A percentile compares a stretch with the other conserved stretches of the same genome.
Conservation (phyloP, 805 yeast species). For the Pichia californica region DNA sequence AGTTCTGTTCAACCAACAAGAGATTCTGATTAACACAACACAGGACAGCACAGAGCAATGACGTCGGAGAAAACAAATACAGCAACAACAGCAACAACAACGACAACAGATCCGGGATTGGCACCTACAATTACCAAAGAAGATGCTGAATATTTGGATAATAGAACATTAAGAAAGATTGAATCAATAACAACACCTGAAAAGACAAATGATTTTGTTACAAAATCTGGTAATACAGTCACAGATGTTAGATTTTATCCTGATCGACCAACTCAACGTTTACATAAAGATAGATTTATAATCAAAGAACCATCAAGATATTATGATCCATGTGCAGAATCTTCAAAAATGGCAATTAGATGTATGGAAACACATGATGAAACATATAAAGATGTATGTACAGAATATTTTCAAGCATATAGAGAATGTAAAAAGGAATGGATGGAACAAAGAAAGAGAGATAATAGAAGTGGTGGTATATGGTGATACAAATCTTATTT, state of each 20-base stretch:
- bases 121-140: slow-evolving; percentile 13
- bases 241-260: slow-evolving; percentile 67
- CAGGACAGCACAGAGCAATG: not conserved
- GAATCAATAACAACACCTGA: slow-evolving; percentile 11
- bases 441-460: slow-evolving; percentile 35
- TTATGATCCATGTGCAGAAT: slow-evolving; percentile 90
- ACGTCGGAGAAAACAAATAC: no score
- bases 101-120: not conserved
- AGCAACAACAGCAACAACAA: not conserved
- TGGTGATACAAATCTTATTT: slow-evolving; percentile 18
- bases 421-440: slow-evolving; percentile 84
- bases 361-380: slow-evolving; percentile 76
- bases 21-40: no score
- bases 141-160: slow-evolving; percentile 19
- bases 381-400: slow-evolving; percentile 59
- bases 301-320: slow-evolving; percentile 75
- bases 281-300: slow-evolving; percentile 63
- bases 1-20: no score
- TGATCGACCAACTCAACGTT: slow-evolving; percentile 72
- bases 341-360: slow-evolving; percentile 77
- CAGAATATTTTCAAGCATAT: slow-evolving; percentile 86
- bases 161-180: slow-evolving; percentile 21
- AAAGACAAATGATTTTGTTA: slow-evolving; percentile 44
- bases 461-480: slow-evolving; percentile 23
- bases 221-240: slow-evolving; percentile 36